These are phyloP conservation scores for Erythrophleum fordii DNA, from an alignment of 306 rosid genomes.

Conservation along the genomic window DNA sequence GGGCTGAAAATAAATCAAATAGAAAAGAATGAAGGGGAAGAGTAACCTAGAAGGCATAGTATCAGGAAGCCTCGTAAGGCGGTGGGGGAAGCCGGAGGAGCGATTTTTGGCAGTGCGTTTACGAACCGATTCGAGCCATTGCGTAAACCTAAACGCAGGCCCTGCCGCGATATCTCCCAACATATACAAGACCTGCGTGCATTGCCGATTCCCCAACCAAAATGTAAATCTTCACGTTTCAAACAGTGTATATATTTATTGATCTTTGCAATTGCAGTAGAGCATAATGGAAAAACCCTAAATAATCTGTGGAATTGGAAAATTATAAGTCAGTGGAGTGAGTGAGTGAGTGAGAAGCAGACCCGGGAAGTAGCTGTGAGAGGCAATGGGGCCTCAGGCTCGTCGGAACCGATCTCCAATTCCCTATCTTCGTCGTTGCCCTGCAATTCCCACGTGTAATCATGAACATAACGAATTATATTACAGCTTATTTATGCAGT, in stretches of 20 bases:
- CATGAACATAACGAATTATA: background rate
- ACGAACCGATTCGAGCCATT: constrained; percentile 93
- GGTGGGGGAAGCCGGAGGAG: constrained; percentile 74
- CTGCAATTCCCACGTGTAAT: constrained; percentile 48
- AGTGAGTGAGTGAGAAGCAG: constrained; percentile 1
- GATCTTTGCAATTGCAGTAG: background rate
- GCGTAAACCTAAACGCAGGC: constrained; percentile 73
- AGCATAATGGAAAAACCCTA: background rate
- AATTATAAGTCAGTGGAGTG: background rate
- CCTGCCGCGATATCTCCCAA: constrained; percentile 86
- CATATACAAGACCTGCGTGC: constrained; percentile 78
- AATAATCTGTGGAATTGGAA: constrained; percentile 6
- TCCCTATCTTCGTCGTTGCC: constrained; percentile 49
- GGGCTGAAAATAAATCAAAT: background rate
- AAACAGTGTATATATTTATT: background rate
- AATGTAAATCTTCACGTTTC: background rate
- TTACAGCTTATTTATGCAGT: background rate
- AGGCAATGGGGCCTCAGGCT: constrained; percentile 67
- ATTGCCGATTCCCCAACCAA: constrained; percentile 29
- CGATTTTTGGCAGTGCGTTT: constrained; percentile 70
- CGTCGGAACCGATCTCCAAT: constrained; percentile 57
- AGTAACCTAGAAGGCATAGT: constrained; percentile 57
- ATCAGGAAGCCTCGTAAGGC: constrained; percentile 39
- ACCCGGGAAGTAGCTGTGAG: constrained; percentile 82
- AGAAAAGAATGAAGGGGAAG: background rate